Conservation (phyloP, 306 rosid genomes). For the Cucurbita pepo region DNA sequence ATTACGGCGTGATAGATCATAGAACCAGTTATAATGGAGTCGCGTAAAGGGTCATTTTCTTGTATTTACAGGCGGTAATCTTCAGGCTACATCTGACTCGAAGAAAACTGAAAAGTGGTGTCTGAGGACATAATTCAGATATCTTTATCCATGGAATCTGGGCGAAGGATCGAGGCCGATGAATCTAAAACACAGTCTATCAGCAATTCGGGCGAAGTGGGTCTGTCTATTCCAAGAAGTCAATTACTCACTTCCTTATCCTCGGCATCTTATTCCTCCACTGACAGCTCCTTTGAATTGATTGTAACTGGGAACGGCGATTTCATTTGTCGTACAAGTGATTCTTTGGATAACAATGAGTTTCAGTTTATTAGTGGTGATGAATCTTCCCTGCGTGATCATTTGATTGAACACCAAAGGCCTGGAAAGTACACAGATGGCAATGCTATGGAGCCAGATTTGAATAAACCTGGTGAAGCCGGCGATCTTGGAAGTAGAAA, state of each 20-base stretch:
- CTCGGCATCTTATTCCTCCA: background rate
- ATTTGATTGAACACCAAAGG: background rate
- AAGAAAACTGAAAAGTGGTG: background rate
- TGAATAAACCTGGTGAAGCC: background rate
- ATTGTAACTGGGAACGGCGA: background rate
- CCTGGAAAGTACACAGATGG: background rate
- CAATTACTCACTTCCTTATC: background rate
- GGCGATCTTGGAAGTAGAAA: background rate
- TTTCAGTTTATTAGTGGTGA: background rate
- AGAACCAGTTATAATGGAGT: background rate
- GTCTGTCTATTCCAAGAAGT: background rate
- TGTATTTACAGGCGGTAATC: background rate
- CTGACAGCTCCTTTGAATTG: background rate
- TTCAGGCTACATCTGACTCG: background rate
- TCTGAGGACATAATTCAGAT: background rate
- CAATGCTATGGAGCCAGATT: background rate
- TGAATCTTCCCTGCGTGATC: background rate
- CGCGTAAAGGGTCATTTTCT: background rate
- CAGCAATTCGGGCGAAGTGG: background rate
- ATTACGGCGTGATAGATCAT: background rate
- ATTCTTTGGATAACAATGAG: background rate
- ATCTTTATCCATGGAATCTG: slow-evolving; percentile 4
- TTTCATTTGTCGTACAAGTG: background rate
- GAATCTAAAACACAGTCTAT: background rate
- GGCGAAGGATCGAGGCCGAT: background rate